Evolutionary conservation across 2,329 filamentous ascomycete genomes (phyloP).

Genomic region (Claviceps digitariae): DNA sequence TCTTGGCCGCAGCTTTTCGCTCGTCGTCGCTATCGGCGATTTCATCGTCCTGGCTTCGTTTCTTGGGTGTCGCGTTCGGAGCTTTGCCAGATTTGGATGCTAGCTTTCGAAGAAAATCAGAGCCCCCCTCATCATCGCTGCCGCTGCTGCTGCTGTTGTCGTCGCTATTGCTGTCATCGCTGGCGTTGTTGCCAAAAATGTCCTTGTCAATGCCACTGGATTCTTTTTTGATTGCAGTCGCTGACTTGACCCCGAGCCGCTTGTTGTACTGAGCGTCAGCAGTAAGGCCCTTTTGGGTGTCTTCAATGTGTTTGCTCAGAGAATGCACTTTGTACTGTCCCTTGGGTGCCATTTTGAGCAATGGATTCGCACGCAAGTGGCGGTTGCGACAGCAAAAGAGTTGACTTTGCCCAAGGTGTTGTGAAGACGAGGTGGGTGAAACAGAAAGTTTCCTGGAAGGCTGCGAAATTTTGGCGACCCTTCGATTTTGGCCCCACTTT

Average conservation of each 20-base stretch:
- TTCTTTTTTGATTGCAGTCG: constrained; percentile 19
- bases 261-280: constrained; percentile 21
- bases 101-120: constrained; percentile 22
- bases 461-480: constrained; percentile 6
- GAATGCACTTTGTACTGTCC: constrained; percentile 23
- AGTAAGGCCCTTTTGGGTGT: constrained; percentile 22
- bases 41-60: constrained; percentile 22
- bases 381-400: background rate
- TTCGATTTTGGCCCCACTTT: constrained; percentile 2
- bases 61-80: constrained; percentile 10
- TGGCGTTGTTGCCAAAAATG: constrained; percentile 17
- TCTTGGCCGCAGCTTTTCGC: constrained; percentile 16
- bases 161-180: constrained; percentile 18
- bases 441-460: constrained; percentile 6
- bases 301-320: constrained; percentile 24
- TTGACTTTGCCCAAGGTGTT: background rate
- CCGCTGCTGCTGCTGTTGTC: constrained; percentile 21
- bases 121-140: constrained; percentile 19
- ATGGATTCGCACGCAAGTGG: background rate
- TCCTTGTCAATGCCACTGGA: constrained; percentile 10
- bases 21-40: constrained; percentile 30
- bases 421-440: background rate
- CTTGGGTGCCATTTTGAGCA: constrained; percentile 23
- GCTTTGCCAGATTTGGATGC: constrained; percentile 7
- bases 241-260: constrained; percentile 12